Conservation (phyloP, 2,329 filamentous ascomycete genomes). For the Fusarium liriodendri region DNA sequence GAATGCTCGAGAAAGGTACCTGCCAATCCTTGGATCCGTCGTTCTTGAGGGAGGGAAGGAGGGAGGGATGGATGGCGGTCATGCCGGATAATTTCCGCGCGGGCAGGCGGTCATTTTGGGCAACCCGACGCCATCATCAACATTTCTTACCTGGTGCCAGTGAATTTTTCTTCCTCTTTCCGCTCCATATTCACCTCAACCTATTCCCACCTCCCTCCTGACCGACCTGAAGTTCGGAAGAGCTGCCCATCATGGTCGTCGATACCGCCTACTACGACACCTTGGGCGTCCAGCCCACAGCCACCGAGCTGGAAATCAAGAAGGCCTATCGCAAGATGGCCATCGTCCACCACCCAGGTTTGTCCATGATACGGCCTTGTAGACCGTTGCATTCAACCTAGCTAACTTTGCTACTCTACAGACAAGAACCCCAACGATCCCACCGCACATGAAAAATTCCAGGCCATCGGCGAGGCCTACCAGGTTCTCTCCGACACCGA, state of each 20-base stretch:
- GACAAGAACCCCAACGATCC: conserved; percentile 99
- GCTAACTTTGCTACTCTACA: conserved; percentile 48
- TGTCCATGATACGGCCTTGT: conserved; percentile 29
- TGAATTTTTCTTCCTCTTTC: conserved; percentile 4
- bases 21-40: background rate
- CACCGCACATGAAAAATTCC: conserved; percentile 92
- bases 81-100: conserved; percentile 37
- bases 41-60: background rate
- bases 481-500: conserved; percentile 89
- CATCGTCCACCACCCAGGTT: conserved; percentile 91
- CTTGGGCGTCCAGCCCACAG: conserved; percentile 85
- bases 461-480: conserved; percentile 81
- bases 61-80: background rate
- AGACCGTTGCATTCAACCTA: background rate
- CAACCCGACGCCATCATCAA: conserved; percentile 42
- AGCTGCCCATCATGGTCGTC: conserved; percentile 76
- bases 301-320: conserved; percentile 93
- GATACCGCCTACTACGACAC: conserved; percentile 91
- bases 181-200: conserved; percentile 17
- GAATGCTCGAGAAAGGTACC: background rate
- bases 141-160: conserved; percentile 19
- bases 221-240: conserved; percentile 21
- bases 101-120: conserved; percentile 35
- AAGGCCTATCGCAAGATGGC: conserved; percentile 96
- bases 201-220: background rate